Evolutionary conservation across 768 basidiomycete species (phyloP).

Genomic region (Lactarius sanguifluus): DNA sequence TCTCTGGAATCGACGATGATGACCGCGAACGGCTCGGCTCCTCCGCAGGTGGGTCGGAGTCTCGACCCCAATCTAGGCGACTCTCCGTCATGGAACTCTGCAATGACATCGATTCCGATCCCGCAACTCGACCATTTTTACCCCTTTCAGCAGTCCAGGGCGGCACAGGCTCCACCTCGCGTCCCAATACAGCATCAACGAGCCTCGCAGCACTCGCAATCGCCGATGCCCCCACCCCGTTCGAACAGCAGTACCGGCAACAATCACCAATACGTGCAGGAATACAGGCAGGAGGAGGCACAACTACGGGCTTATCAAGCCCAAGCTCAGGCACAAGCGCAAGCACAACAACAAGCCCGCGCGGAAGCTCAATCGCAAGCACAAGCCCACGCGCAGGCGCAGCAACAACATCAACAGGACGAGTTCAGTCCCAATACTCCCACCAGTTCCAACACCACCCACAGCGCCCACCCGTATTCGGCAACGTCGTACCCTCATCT

Average conservation of each 20-base stretch:
- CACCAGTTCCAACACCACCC: conserved; percentile 17
- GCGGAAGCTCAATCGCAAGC: conserved; percentile 27
- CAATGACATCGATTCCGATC: conserved; percentile 61
- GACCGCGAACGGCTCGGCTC: conserved; percentile 41
- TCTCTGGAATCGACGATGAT: conserved; percentile 57
- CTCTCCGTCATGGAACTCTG: conserved; percentile 88
- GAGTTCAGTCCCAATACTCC: conserved; percentile 7
- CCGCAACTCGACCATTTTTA: conserved; percentile 50
- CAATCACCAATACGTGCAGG: conserved; percentile 46
- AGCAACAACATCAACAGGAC: conserved; percentile 7
- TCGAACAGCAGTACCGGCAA: conserved; percentile 28
- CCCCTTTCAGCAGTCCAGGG: conserved; percentile 39
- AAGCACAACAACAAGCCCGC: conserved; percentile 26
- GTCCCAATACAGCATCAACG: conserved; percentile 37
- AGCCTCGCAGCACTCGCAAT: conserved; percentile 39
- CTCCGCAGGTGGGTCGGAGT: conserved; percentile 58
- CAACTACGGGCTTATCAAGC: conserved; percentile 32
- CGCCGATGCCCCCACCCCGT: conserved; percentile 46
- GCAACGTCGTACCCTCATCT: conserved; percentile 23
- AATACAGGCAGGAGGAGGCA: conserved; percentile 40
- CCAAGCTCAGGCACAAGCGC: conserved; percentile 30
- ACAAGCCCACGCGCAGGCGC: conserved; percentile 20
- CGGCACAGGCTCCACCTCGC: conserved; percentile 32
- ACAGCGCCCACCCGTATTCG: conserved; percentile 27
- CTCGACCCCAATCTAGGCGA: conserved; percentile 74